Percentiles rank a stretch among this genome's conserved stretches.
Conservation (phyloP, 2,329 filamentous ascomycete genomes). For the Stromatinia cepivora region DNA sequence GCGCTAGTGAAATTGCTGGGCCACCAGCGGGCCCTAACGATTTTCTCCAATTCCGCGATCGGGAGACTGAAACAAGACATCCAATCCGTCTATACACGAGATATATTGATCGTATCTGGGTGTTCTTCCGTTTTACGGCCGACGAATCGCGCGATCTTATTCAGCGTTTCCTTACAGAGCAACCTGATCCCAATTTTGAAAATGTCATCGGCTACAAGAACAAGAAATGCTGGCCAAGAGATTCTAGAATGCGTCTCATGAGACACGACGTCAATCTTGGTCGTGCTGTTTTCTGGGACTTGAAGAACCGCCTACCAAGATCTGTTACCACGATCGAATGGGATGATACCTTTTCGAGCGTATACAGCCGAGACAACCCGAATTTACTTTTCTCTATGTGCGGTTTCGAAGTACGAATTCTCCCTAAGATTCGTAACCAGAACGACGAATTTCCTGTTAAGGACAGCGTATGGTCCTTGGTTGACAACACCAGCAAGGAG, state of each 20-base stretch:
- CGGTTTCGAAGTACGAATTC: conserved; percentile 93
- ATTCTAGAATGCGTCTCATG: conserved; percentile 98
- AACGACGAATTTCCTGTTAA: conserved; percentile 97
- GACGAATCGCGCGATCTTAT: conserved; percentile 96
- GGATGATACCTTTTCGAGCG: conserved; percentile 98
- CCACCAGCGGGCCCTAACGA: conserved; percentile 93
- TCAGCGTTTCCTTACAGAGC: conserved; percentile 95
- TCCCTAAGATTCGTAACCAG: conserved; percentile 92
- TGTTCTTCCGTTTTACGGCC: conserved; percentile 89
- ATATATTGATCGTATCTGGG: conserved; percentile 98
- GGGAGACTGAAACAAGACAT: conserved; percentile 87
- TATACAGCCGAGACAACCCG: conserved; percentile 97
- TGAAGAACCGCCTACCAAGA: conserved; percentile 93
- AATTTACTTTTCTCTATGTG: conserved; percentile 98
- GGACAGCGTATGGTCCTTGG: conserved; percentile 96
- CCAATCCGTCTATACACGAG: conserved; percentile 96
- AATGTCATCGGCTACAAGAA: conserved; percentile 99
- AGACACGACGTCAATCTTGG: conserved; percentile 97
- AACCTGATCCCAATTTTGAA: conserved; percentile 98
- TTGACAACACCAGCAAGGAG: conserved; percentile 95
- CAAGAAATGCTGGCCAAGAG: conserved; percentile 99
- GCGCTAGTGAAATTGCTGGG: conserved; percentile 96
- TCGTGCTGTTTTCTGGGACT: conserved; percentile 96
- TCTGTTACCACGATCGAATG: conserved; percentile 97
- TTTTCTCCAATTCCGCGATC: conserved; percentile 94